Conservation (phyloP, 768 basidiomycete species). For the Coprinellus micaceus region DNA sequence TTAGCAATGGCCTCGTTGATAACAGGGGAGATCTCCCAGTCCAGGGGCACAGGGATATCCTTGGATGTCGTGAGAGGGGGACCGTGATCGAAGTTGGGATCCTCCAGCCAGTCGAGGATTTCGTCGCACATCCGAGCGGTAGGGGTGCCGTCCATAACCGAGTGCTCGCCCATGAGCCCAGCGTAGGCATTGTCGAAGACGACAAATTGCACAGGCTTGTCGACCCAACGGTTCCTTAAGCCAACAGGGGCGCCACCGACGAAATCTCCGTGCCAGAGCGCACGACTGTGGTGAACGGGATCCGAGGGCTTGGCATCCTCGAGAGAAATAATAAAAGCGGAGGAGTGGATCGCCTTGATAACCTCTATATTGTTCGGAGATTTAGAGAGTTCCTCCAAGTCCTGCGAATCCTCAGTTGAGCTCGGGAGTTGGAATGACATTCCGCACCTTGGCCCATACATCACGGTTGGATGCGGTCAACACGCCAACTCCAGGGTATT, state of each 20-base stretch:
- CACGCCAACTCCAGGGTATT: slow-evolving; percentile 73
- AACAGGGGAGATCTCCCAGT: slow-evolving; percentile 56
- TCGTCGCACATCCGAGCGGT: slow-evolving; percentile 70
- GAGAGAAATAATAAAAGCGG: slow-evolving; percentile 81
- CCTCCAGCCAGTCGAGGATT: slow-evolving; percentile 56
- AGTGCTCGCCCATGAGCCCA: slow-evolving; percentile 92
- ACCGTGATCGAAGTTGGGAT: slow-evolving; percentile 64
- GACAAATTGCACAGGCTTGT: slow-evolving; percentile 87
- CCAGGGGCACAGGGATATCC: slow-evolving; percentile 47
- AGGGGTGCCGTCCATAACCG: slow-evolving; percentile 88
- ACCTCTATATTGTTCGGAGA: slow-evolving; percentile 60
- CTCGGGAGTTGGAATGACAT: neutral
- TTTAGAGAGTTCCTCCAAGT: slow-evolving; percentile 57
- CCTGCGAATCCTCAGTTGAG: slow-evolving; percentile 33
- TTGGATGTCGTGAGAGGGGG: slow-evolving; percentile 20
- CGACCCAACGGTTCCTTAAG: slow-evolving; percentile 79
- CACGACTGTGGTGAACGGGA: slow-evolving; percentile 59
- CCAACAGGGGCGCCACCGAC: slow-evolving; percentile 45
- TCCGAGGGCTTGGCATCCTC: slow-evolving; percentile 57
- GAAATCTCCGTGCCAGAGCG: slow-evolving; percentile 78
- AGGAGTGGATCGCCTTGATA: slow-evolving; percentile 72
- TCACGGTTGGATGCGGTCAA: slow-evolving; percentile 80
- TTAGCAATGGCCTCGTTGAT: slow-evolving; percentile 48
- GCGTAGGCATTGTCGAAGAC: slow-evolving; percentile 79
- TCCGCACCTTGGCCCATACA: slow-evolving; percentile 76